Conservation (phyloP, 2,329 filamentous ascomycete genomes). For the Sarocladiaceae sp. region DNA sequence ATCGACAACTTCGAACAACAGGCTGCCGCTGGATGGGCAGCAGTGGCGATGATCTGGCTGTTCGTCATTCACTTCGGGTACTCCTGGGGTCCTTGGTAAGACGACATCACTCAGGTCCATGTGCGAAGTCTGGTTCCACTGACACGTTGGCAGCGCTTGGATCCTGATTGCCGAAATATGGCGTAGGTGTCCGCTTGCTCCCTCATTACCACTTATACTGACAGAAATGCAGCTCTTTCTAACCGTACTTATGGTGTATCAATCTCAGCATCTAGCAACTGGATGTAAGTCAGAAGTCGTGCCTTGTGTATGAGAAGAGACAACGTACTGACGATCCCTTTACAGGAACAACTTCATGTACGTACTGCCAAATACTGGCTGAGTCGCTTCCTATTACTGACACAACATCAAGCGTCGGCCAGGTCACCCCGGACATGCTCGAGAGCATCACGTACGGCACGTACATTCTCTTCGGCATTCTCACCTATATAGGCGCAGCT, state of each 20-base stretch:
- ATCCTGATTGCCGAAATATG: constrained; percentile 69
- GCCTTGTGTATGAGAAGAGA: background rate
- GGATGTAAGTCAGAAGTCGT: constrained; percentile 39
- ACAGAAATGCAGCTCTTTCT: constrained; percentile 38
- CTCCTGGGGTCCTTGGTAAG: constrained; percentile 60
- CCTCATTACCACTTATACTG: background rate
- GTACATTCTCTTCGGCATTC: constrained; percentile 61
- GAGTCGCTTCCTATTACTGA: no score
- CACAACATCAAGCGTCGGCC: constrained; percentile 40
- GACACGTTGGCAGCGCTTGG: constrained; percentile 49
- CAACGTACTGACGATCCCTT: background rate
- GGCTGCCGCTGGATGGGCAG: constrained; percentile 13
- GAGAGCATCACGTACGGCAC: constrained; percentile 60
- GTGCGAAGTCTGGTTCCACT: background rate
- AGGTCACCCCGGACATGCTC: constrained; percentile 64
- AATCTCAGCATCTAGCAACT: constrained; percentile 58
- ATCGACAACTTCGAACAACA: constrained; percentile 10
- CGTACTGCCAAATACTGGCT: background rate
- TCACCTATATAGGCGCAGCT: constrained; percentile 57
- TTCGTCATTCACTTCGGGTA: constrained; percentile 71
- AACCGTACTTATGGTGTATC: constrained; percentile 65
- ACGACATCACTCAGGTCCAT: background rate
- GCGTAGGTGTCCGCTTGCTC: constrained; percentile 26
- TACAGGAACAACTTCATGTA: constrained; percentile 47
- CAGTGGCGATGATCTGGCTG: constrained; percentile 27